A percentile compares a stretch with the other conserved stretches of the same genome.
Evolutionary conservation across 2,329 filamentous ascomycete genomes (phyloP).

Genomic region (Aureobasidium zeae): DNA sequence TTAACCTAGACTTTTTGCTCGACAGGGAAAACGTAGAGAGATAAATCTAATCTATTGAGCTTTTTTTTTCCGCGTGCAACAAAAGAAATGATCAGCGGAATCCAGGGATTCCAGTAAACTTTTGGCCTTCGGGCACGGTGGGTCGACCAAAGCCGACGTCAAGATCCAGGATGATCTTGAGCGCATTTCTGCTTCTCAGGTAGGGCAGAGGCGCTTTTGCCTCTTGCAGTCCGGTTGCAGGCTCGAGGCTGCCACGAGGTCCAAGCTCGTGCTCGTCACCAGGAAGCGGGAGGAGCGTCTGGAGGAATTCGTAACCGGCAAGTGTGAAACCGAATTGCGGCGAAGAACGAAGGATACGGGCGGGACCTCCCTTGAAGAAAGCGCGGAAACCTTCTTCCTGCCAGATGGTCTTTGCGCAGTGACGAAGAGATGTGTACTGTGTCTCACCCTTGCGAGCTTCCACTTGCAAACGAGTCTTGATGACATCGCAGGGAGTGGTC

Average conservation of each 20-base stretch:
- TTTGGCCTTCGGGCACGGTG: constrained; percentile 30
- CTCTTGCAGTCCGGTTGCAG: constrained; percentile 53
- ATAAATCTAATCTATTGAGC: neutral
- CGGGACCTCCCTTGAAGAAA: constrained; percentile 97
- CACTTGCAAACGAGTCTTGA: constrained; percentile 97
- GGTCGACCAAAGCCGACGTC: constrained; percentile 85
- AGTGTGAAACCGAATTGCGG: constrained; percentile 98
- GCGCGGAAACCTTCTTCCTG: constrained; percentile 89
- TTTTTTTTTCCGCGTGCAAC: no score
- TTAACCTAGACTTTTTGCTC: neutral
- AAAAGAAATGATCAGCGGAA: constrained; percentile 1
- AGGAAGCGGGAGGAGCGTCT: constrained; percentile 70
- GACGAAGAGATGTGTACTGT: constrained; percentile 74
- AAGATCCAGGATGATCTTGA: constrained; percentile 91
- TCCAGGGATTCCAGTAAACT: constrained; percentile 15
- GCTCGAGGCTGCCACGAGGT: constrained; percentile 50
- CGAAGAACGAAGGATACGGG: constrained; percentile 87
- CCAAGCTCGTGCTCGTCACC: constrained; percentile 48
- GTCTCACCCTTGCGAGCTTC: constrained; percentile 94
- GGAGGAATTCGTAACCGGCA: constrained; percentile 86
- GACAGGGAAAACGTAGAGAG: neutral
- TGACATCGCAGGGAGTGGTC: constrained; percentile 95
- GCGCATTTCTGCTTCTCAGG: constrained; percentile 71
- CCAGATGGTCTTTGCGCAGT: constrained; percentile 74
- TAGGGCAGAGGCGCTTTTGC: constrained; percentile 57